Percentiles rank a stretch among this genome's conserved stretches.
phyloP scores from a whole-genome alignment of 2,329 filamentous ascomycete genomes.

The Sordariomycetes sp. region DNA sequence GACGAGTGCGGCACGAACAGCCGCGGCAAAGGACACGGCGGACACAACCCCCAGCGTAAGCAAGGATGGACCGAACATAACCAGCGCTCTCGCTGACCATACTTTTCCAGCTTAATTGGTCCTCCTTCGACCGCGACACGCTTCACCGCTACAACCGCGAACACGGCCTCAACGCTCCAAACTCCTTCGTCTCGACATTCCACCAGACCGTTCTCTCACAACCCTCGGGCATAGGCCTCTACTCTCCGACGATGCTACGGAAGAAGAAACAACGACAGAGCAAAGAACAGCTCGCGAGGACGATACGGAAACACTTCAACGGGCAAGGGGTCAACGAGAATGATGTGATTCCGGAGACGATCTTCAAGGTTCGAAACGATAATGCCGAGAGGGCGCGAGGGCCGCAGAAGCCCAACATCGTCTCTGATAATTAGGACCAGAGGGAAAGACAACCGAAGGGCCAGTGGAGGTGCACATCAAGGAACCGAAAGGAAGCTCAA shows the following conservation, averaged over 20 bases:
- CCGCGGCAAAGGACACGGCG: constrained; percentile 20
- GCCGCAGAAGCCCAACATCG: constrained; percentile 11
- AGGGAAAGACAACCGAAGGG: not conserved
- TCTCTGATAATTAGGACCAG: too few relatives aligned
- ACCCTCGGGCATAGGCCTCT: constrained; percentile 55
- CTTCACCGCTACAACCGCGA: constrained; percentile 70
- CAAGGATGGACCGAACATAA: constrained; percentile 9
- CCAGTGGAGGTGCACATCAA: too few relatives aligned
- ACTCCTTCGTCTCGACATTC: constrained; percentile 57
- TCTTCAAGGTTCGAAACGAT: constrained; percentile 53
- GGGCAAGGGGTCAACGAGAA: constrained; percentile 69
- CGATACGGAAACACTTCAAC: constrained; percentile 78
- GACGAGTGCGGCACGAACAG: constrained; percentile 1
- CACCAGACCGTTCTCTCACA: constrained; percentile 52
- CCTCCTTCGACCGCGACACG: constrained; percentile 54
- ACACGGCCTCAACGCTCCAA: constrained; percentile 61
- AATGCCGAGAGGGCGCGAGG: constrained; percentile 14
- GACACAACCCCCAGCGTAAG: constrained; percentile 23
- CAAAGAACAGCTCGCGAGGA: constrained; percentile 62
- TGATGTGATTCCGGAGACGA: constrained; percentile 71
- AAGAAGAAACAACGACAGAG: constrained; percentile 55
- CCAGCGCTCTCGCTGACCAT: not conserved
- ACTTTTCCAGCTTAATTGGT: constrained; percentile 49
- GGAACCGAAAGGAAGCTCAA: too few relatives aligned
- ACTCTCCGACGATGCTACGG: constrained; percentile 66